Evolutionary conservation across 148 eudicot genomes (phyloP), one percentile per base, ranked within the genome.

Genomic region (Rhododendron molle): DNA sequence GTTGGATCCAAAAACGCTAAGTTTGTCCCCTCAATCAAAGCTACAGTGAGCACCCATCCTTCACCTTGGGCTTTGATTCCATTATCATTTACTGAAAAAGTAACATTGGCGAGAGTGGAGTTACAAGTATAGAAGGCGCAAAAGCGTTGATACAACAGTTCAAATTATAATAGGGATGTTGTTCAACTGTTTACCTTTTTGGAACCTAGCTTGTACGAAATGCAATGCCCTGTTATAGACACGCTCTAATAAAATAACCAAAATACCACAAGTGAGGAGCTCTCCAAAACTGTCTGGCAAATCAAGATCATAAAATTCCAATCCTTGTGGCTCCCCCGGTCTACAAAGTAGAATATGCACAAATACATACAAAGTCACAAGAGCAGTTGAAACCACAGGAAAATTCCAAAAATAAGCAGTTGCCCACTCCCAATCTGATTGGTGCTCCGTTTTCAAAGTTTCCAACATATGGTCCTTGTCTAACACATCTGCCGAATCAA

Each of bases 221-320:
- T 90, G 94, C n/a, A 91, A 89, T 84, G 89, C 90, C 98, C 94
- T 93, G 90, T 78, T 67, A 88, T 91, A 90, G 80, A 93, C 91
- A 79, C 89, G 94, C 85, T 94, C 94, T 87, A 93, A 83, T 71
- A 89, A 90, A 83, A 94, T 81, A 28, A 89, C 85, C 84, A 94
- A 72, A 26, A 94, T 86, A 46, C 95, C 95, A 84, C 92, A 80
- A 36, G 91, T 91, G 65, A 96, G 58, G 52, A 96, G 88, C 87
- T 96, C 96, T 83, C 99, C 99, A 89, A 93, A 88, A 89, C 94
- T 93, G 88, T 96, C 98, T 46, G 99, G 99, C 87, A 96, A 89
- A 89, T 94, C 94, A 71, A 96, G 87, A 83, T 98, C 98, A 26
- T 85, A 20, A 84, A 93, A 88, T 87, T 96, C 98, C 80, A 94